Evolutionary conservation across 169 alveolate species (phyloP), one percentile per base, ranked within the genome.

Genomic region (Eimeria brunetti): DNA sequence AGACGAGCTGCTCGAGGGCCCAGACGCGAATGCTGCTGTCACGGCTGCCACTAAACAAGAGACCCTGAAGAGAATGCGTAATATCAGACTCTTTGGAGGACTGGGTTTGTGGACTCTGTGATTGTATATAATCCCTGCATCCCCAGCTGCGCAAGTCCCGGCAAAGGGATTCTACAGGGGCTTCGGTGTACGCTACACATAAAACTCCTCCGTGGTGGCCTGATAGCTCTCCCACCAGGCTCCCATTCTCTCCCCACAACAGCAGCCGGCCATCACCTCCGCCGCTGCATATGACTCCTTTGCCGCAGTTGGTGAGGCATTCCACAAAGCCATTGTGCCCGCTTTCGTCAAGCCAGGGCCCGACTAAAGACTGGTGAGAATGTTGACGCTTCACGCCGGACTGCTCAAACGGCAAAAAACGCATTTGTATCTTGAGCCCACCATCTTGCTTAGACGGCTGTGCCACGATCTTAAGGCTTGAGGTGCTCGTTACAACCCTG

Each of bases 251-350:
- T 11, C 73, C 64, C 96, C 96, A 93, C 38, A 93, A 53, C 22
- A 93, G 93, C 60, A 93, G 91, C 78, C 96, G 92, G 9, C 96
- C 96, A 69, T 93, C 96, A 38, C 96, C 96, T 81, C 96, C 96
- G 33, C 96, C 96, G 86, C 91, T 76, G 88, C 96, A 93, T 33
- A 93, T 62, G 56, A 60, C 89, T 20, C 80, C 56, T 38, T 58
- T 69, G 76, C 96, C 96, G 88, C 96, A 93, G 92, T 76, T 60
- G 24, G 67, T 81, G 49, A 93, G 80, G 64, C 96, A 93, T 58
- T 93, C 96, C 76, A 93, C 96, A 58, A 93, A 93, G 69, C 96
- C 96, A 41, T 81, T 88, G 81, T 93, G 96, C 0, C 96, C 93
- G 64, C 93, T 86, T 30, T 86, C 93, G 64, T 86, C 83, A 20